Conservation (phyloP, 2,329 filamentous ascomycete species). For the Fusarium poae region DNA sequence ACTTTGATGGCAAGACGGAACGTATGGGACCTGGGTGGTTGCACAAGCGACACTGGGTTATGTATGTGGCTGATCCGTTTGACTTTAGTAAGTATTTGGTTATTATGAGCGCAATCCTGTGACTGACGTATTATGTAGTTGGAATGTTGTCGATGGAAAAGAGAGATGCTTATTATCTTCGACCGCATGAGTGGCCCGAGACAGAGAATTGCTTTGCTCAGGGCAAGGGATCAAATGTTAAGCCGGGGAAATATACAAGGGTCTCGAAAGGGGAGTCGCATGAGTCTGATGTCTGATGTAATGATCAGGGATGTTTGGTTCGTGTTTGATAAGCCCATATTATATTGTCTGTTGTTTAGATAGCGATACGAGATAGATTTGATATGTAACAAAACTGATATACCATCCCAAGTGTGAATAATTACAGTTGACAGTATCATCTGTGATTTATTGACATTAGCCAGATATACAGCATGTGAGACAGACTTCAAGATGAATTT, state of each 20-base stretch:
- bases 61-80: slow-evolving; percentile 41
- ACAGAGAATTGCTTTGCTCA: slow-evolving; percentile 43
- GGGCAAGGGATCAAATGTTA: slow-evolving; percentile 40
- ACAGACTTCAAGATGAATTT: slow-evolving; percentile 4
- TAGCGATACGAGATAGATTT: slow-evolving; percentile 12
- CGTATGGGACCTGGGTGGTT: slow-evolving; percentile 47
- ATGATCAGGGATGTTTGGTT: slow-evolving; percentile 7
- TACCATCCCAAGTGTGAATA: neutral
- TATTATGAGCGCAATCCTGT: no score
- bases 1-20: slow-evolving; percentile 56
- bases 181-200: slow-evolving; percentile 37
- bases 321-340: neutral
- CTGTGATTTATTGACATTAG: neutral
- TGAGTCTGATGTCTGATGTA: slow-evolving; percentile 23
- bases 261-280: slow-evolving; percentile 27
- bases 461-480: neutral
- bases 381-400: neutral
- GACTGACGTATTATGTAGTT: slow-evolving; percentile 4
- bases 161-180: slow-evolving; percentile 42
- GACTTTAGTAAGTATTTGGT: slow-evolving; percentile 26
- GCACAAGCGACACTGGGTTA: slow-evolving; percentile 40
- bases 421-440: neutral
- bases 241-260: slow-evolving; percentile 23
- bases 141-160: slow-evolving; percentile 46
- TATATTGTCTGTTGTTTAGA: neutral